Evolutionary conservation across 75 land plant species (phyloP).

Genomic region (Gnetum montanum): DNA sequence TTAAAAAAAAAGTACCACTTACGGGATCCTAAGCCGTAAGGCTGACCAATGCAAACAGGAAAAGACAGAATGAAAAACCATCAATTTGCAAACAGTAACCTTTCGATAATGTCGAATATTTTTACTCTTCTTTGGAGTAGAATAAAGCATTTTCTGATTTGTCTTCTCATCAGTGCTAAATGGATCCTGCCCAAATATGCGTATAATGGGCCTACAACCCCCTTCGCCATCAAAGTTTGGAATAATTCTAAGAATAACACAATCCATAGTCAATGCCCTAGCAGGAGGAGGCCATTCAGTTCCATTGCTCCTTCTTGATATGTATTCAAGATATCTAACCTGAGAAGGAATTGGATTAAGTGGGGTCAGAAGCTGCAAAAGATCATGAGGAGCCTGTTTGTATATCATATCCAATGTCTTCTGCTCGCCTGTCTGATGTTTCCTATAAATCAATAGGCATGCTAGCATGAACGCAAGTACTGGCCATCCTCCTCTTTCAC

Average conservation of each 20-base stretch:
- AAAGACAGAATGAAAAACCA: neutral
- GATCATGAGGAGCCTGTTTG: slow-evolving; percentile 83
- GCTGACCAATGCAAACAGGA: neutral
- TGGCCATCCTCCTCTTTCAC: slow-evolving; percentile 97
- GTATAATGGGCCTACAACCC: slow-evolving; percentile 83
- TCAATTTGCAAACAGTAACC: slow-evolving; percentile 22
- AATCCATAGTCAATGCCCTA: slow-evolving; percentile 78
- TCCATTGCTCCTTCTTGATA: slow-evolving; percentile 81
- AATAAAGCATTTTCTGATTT: slow-evolving; percentile 65
- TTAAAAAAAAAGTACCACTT: neutral
- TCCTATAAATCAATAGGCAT: slow-evolving; percentile 74
- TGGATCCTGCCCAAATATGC: slow-evolving; percentile 86
- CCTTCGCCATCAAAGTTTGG: slow-evolving; percentile 85
- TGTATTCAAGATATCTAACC: slow-evolving; percentile 82
- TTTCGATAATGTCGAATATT: slow-evolving; percentile 64
- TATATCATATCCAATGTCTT: slow-evolving; percentile 91
- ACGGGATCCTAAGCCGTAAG: neutral
- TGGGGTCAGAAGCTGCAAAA: slow-evolving; percentile 72
- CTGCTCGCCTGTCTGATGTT: slow-evolving; percentile 74
- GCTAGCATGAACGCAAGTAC: slow-evolving; percentile 94
- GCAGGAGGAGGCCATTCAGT: slow-evolving; percentile 95
- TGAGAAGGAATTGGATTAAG: slow-evolving; percentile 94
- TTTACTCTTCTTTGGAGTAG: slow-evolving; percentile 61
- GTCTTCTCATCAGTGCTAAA: slow-evolving; percentile 48
- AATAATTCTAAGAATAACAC: slow-evolving; percentile 76